These are phyloP conservation scores for Psilocybe sp. DNA, from an alignment of 768 basidiomycete genomes.

Conservation along the genomic window DNA sequence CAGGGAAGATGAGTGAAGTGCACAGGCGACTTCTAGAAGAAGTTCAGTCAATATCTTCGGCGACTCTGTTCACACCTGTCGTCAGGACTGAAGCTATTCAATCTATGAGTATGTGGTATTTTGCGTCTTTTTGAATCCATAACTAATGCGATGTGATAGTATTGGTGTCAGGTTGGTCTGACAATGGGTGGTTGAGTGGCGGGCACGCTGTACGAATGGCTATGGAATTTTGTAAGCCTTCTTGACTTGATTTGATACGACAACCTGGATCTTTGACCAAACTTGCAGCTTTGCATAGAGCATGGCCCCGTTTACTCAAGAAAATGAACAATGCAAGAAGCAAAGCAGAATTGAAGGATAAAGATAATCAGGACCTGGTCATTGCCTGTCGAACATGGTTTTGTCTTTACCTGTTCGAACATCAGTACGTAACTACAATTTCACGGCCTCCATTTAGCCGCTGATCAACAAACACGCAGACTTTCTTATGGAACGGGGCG, in stretches of 20 bases:
- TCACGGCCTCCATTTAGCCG: not conserved
- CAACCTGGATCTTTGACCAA: not conserved
- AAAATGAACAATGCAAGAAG: conserved; percentile 73
- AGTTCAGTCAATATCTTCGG: conserved; percentile 80
- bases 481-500: conserved; percentile 94
- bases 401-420: conserved; percentile 90
- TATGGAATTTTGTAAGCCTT: conserved; percentile 77
- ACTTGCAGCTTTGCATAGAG: conserved; percentile 77
- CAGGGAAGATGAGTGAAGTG: conserved; percentile 73
- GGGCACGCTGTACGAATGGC: conserved; percentile 98
- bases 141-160: conserved; percentile 40
- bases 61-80: conserved; percentile 86
- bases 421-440: conserved; percentile 62
- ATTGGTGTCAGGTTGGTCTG: conserved; percentile 90
- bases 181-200: conserved; percentile 93
- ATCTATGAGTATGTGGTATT: conserved; percentile 74
- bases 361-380: conserved; percentile 68
- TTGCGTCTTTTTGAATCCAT: not conserved
- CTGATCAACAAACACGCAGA: conserved; percentile 34
- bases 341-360: conserved; percentile 31
- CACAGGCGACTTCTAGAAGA: conserved; percentile 77
- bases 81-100: conserved; percentile 85
- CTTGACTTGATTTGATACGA: conserved; percentile 20
- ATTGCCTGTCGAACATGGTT: conserved; percentile 89
- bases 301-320: conserved; percentile 79